A percentile compares a stretch with the other conserved stretches of the same genome.
phyloP scores from a whole-genome alignment of 2,329 filamentous ascomycete species.

The Nemania abortiva region DNA sequence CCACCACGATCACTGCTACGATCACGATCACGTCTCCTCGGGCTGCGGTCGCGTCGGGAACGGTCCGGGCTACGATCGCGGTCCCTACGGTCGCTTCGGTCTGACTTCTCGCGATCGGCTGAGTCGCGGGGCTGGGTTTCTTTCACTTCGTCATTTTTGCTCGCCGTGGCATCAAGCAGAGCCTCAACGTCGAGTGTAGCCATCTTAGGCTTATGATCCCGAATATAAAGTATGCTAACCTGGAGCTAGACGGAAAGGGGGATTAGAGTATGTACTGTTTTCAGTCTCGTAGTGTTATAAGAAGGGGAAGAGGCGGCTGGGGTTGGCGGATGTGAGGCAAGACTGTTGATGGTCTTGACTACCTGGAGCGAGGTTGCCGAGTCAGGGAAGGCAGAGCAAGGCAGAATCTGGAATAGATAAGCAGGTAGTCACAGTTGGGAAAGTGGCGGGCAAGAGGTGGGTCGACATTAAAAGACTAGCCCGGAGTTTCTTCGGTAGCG shows the following conservation, averaged over 20 bases:
- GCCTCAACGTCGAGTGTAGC: slow-evolving; percentile 82
- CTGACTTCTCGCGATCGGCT: slow-evolving; percentile 68
- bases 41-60: slow-evolving; percentile 67
- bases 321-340: slow-evolving; percentile 2
- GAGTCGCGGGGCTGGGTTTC: slow-evolving; percentile 64
- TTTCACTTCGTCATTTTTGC: slow-evolving; percentile 64
- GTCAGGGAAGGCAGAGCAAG: slow-evolving; percentile 25
- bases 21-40: slow-evolving; percentile 59
- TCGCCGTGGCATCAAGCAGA: slow-evolving; percentile 86
- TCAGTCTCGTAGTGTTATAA: not conserved
- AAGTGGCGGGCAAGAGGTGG: slow-evolving; percentile 35
- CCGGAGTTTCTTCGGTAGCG: slow-evolving; percentile 29
- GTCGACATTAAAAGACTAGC: slow-evolving; percentile 24
- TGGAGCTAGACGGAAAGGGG: not conserved
- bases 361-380: slow-evolving; percentile 8
- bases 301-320: slow-evolving; percentile 4
- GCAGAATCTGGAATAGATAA: not conserved
- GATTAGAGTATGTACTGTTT: not conserved
- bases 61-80: slow-evolving; percentile 62
- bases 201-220: slow-evolving; percentile 53
- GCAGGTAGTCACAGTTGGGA: slow-evolving; percentile 1
- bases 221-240: slow-evolving; percentile 14
- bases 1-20: slow-evolving; percentile 69
- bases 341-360: slow-evolving; percentile 12
- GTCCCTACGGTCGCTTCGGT: slow-evolving; percentile 62